phyloP scores from a whole-genome alignment of 345 rosid species.

The Orychophragmus violaceus region DNA sequence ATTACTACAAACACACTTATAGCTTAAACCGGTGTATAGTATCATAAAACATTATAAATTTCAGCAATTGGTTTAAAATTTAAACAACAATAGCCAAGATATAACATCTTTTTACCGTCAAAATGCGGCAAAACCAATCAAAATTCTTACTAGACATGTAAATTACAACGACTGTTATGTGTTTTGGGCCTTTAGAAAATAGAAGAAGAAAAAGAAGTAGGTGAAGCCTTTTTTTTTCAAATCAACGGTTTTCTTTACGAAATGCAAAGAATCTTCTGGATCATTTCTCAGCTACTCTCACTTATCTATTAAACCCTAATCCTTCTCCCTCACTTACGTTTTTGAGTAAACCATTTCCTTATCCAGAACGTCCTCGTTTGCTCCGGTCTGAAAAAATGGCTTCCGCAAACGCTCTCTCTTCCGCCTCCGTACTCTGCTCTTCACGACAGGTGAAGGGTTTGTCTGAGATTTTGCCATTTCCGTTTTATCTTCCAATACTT shows the following conservation, averaged over 20 bases:
- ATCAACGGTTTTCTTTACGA: slow-evolving; percentile 28
- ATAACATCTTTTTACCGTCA: too few relatives aligned
- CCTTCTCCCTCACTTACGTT: neutral
- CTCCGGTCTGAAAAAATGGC: slow-evolving; percentile 40
- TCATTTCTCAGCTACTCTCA: slow-evolving; percentile 17
- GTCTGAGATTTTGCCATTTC: neutral
- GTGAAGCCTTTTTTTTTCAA: slow-evolving; percentile 9
- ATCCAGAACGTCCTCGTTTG: slow-evolving; percentile 1
- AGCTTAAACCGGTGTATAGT: too few relatives aligned
- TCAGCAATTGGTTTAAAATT: too few relatives aligned
- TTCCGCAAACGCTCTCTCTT: slow-evolving; percentile 65
- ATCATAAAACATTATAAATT: too few relatives aligned
- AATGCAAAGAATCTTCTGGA: slow-evolving; percentile 60
- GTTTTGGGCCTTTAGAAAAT: slow-evolving; percentile 12
- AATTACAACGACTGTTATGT: neutral
- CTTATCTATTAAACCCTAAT: slow-evolving; percentile 49
- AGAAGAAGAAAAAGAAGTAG: neutral
- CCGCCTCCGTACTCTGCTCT: slow-evolving; percentile 63
- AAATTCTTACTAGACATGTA: too few relatives aligned
- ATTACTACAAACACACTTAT: too few relatives aligned
- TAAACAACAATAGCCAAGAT: too few relatives aligned
- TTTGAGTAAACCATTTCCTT: slow-evolving; percentile 34
- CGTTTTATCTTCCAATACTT: neutral
- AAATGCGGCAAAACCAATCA: too few relatives aligned
- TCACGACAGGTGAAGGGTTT: slow-evolving; percentile 50